Conservation (phyloP, 192 early-diverging fungal species). For the Rhizophlyctis rosea region DNA sequence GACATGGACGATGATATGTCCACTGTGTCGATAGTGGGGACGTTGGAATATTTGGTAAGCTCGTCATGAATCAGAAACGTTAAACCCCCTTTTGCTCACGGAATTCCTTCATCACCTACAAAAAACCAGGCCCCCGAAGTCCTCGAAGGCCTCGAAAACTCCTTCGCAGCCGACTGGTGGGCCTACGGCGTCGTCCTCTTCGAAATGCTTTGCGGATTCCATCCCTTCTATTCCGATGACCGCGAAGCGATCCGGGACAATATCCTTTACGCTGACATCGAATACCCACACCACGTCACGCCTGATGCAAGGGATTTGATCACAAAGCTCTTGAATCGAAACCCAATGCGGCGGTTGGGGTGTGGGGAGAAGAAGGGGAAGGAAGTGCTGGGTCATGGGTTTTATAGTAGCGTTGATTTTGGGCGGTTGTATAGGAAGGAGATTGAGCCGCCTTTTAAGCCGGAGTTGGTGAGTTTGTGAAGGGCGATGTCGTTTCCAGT, state of each 20-base stretch:
- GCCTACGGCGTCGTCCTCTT: slow-evolving; percentile 52
- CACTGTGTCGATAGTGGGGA: slow-evolving; percentile 36
- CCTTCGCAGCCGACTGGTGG: slow-evolving; percentile 55
- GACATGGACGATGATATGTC: slow-evolving; percentile 19
- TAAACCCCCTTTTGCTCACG: slow-evolving; percentile 44
- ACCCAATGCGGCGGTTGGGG: slow-evolving; percentile 34
- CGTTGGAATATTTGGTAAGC: slow-evolving; percentile 49
- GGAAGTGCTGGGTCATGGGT: slow-evolving; percentile 40
- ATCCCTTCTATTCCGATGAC: slow-evolving; percentile 50
- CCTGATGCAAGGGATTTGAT: slow-evolving; percentile 32
- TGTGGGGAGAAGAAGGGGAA: slow-evolving; percentile 19
- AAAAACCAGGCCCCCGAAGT: slow-evolving; percentile 46
- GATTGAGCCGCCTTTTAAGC: slow-evolving; percentile 41
- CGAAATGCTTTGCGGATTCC: slow-evolving; percentile 55
- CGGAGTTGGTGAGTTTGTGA: slow-evolving; percentile 35
- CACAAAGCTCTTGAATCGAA: slow-evolving; percentile 26
- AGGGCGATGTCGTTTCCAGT: not conserved
- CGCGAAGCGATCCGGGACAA: slow-evolving; percentile 39
- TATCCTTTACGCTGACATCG: slow-evolving; percentile 36
- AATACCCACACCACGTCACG: slow-evolving; percentile 37
- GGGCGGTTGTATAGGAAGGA: slow-evolving; percentile 41
- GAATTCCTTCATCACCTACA: slow-evolving; percentile 42
- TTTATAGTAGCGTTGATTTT: slow-evolving; percentile 46
- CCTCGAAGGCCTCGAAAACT: slow-evolving; percentile 37
- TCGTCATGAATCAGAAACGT: slow-evolving; percentile 26